Evolutionary conservation across 192 early-diverging fungal species (phyloP).

Genomic region (Dissophora ornata): DNA sequence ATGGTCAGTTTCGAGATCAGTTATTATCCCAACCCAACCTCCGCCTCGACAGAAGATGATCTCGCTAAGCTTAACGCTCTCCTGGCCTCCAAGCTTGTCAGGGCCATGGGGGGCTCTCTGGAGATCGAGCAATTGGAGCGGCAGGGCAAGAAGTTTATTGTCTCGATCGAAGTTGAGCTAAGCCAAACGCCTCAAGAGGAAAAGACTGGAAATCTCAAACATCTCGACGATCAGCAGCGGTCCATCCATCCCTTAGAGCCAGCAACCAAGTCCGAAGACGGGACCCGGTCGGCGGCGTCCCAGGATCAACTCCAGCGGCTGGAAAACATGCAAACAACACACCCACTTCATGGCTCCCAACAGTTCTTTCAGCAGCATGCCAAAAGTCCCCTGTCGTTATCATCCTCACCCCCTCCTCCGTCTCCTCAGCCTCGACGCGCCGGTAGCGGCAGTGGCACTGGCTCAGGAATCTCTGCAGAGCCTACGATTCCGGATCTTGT

Average conservation of each 20-base stretch:
- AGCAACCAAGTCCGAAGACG: constrained; percentile 16
- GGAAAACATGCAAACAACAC: constrained; percentile 31
- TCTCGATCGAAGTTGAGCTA: constrained; percentile 47
- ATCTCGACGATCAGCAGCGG: constrained; percentile 13
- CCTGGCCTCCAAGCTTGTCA: constrained; percentile 50
- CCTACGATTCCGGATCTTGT: constrained; percentile 62
- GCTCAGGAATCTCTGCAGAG: constrained; percentile 57
- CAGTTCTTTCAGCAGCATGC: constrained; percentile 33
- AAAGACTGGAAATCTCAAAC: not conserved
- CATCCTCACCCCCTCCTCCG: constrained; percentile 26
- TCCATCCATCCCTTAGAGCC: constrained; percentile 38
- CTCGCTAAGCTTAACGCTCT: constrained; percentile 41
- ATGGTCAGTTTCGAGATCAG: constrained; percentile 55
- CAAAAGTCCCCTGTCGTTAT: constrained; percentile 31
- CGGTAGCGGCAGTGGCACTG: constrained; percentile 18
- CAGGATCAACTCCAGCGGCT: constrained; percentile 22
- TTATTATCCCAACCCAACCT: constrained; percentile 33
- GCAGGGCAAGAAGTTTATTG: constrained; percentile 30
- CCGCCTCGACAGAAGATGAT: constrained; percentile 20
- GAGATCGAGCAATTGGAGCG: constrained; percentile 28
- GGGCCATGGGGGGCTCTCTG: constrained; percentile 51
- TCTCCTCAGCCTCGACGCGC: constrained; percentile 34
- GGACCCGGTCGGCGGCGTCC: not conserved
- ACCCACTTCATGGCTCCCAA: constrained; percentile 32
- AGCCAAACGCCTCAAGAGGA: constrained; percentile 23